Base-by-base conservation (phyloP, 2,329 filamentous ascomycete species). In the Penicillium verrucosum region DNA sequence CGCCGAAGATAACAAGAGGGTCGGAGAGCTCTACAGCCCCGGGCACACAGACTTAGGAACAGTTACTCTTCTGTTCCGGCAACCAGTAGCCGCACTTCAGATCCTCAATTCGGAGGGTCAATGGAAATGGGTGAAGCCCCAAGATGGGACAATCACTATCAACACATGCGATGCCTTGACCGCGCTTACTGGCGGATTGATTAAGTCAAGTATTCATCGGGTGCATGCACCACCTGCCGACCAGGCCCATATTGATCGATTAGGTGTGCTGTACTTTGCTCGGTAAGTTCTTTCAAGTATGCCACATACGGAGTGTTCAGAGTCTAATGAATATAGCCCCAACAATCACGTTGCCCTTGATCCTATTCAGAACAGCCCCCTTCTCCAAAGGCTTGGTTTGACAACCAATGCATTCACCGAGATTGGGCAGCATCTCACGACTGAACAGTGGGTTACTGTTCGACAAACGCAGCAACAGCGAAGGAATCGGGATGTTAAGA, bases 41-140 rank as follows among this genome's bases (percentile, higher is more conserved):
- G 82, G 82, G 0, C 82, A 85, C 62, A 85, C 82, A 0, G 83
- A 86, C 58, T 69, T 85, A 0, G 82, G 82, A 0, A 80, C 80
- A 0, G 73, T 85, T 0, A 85, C 83, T 0, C 70, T 85, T 3
- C 75, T 85, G 0, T 85, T 86, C 73, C 75, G 82, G 0, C 83
- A 85, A 58, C 83, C 83, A 0, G 79, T 85, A 1, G 81, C 82
- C 0, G 82, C 79, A 0, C 73, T 85, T 1, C 83, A 86, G 61
- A 82, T 85, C 27, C 78, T 80, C 18, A 76, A 77, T n/a, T 70
- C 76, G 0, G 73, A 77, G 0, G 75, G 75, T 1, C 57, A 78
- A 3, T 83, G 81, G 80, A 82, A 79, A 38, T 82, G 76, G 71
- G 80, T 81, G 0, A 74, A 74, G 21, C 77, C 80, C 0, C 74